Percentiles rank a stretch among this genome's conserved stretches.
phyloP scores from a whole-genome alignment of 208 protist species.

The Acanthamoeba lenticulata region DNA sequence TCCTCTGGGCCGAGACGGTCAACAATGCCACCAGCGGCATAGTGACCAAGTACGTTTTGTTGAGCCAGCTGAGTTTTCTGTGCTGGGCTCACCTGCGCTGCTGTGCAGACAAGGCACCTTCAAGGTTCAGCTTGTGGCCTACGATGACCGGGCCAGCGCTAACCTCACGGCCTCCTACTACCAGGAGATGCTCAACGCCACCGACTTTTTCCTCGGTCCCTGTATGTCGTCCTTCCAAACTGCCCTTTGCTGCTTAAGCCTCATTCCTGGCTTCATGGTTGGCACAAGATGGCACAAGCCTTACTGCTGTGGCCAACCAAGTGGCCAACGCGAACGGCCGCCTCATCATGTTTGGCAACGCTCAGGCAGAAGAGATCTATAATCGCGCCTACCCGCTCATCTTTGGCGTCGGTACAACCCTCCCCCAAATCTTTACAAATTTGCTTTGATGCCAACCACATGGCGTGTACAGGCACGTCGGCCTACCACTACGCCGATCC shows the following conservation, averaged over 20 bases:
- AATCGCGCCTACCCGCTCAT: constrained; percentile 31
- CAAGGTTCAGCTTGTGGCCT: not conserved
- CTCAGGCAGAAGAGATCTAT: constrained; percentile 29
- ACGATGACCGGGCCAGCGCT: not conserved
- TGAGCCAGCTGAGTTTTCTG: not conserved
- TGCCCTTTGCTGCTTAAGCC: not conserved
- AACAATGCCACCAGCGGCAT: constrained; percentile 1
- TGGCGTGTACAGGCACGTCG: not conserved
- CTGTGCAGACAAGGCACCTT: not conserved
- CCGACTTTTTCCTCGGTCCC: not conserved
- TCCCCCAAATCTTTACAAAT: no score
- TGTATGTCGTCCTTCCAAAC: not conserved
- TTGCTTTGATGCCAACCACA: no score
- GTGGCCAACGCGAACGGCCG: not conserved
- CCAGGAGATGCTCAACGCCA: not conserved
- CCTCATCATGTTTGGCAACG: constrained; percentile 7
- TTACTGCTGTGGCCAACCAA: not conserved
- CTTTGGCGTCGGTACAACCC: constrained; percentile 9
- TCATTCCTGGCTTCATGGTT: not conserved
- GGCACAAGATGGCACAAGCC: not conserved
- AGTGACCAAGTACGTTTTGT: not conserved
- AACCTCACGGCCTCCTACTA: not conserved
- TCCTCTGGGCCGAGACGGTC: constrained; percentile 27
- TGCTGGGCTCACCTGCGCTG: not conserved
- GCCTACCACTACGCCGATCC: constrained; percentile 14